Percentiles rank a stretch among this genome's conserved stretches.
These are phyloP conservation scores for Suillus bovinus DNA, from an alignment of 768 basidiomycete species.

Conservation along the genomic window DNA sequence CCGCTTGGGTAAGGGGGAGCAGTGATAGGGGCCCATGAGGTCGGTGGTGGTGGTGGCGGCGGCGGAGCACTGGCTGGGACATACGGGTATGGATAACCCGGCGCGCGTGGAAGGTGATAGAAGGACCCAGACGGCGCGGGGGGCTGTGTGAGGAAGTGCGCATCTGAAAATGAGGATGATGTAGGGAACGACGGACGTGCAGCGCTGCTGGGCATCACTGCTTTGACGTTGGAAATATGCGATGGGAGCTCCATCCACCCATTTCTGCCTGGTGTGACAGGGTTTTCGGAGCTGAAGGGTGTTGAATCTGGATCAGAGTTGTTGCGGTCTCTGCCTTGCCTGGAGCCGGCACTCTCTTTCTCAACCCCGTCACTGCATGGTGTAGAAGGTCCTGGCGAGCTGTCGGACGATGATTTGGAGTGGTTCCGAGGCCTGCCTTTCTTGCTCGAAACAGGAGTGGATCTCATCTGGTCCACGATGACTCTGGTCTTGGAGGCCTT, in stretches of 20 bases:
- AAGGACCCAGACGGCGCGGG: neutral
- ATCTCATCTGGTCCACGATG: constrained; percentile 58
- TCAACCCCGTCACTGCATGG: neutral
- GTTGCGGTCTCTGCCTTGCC: neutral
- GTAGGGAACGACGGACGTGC: neutral
- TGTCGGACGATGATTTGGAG: constrained; percentile 9
- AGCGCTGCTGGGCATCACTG: neutral
- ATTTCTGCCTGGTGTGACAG: neutral
- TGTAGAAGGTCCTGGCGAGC: neutral
- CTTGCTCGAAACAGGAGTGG: constrained; percentile 20
- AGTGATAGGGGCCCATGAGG: neutral
- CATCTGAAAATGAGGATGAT: neutral
- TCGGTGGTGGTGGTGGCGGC: neutral
- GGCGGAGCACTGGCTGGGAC: neutral
- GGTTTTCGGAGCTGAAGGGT: neutral
- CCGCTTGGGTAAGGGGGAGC: neutral
- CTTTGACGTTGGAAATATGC: neutral
- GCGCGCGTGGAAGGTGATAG: neutral
- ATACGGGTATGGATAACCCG: neutral
- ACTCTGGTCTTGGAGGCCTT: constrained; percentile 57
- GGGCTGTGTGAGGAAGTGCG: neutral
- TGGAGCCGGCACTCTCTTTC: too few relatives aligned
- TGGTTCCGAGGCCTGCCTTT: constrained; percentile 18
- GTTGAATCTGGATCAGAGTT: neutral
- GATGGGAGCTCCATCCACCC: constrained; percentile 1